Base-by-base conservation (phyloP, 139 green algal genomes). In the Diplosphaera chodatii region DNA sequence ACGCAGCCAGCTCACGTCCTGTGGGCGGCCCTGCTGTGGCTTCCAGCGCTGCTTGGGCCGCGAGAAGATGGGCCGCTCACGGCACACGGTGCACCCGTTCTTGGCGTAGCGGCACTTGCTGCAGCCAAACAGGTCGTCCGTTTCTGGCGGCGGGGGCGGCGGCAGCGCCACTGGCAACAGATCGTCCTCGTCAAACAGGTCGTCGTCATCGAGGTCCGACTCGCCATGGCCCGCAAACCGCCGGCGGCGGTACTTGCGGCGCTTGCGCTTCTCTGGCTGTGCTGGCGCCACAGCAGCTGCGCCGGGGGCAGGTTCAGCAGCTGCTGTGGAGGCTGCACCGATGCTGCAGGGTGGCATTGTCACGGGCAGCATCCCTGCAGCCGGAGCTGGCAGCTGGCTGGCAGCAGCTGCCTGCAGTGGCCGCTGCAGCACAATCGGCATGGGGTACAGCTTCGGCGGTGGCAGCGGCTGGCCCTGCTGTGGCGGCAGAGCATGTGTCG, bases 41-140 rank as follows among this genome's bases (percentile, higher is more conserved):
- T 66, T 69, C 75, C 75, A 80, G 59, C 59, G 28, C 27, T 20
- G 28, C 29, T 73, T 72, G 28, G 69, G 69, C 18, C 75, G 69
- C 75, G 72, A 56, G 23, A 76, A 21, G 15, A 55, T 40, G 29
- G 75, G 64, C 33, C 32, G 63, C 32, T 73, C 69, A 15, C 69
- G 48, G 55, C 75, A 80, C 6, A 29, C 64, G 2, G 29, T 55
- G 40, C 75, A 80, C 23, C 75, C 75, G 28, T 56, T 41, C 29
- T 71, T 62, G 15, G 55, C 40, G 63, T 81, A 88, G 31, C 78
- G 73, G 76, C 83, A 88, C 68, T 83, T 85, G 55, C 41, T 69
- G 77, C 83, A 88, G 22, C 80, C 83, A 25, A 74, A 73, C 32
- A 88, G 71, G 40, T 75, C 63, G 64, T 88, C 83, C 48, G 66